Evolutionary conservation across 495 filamentous ascomycete species (phyloP).

Genomic region (Poronia punctata): DNA sequence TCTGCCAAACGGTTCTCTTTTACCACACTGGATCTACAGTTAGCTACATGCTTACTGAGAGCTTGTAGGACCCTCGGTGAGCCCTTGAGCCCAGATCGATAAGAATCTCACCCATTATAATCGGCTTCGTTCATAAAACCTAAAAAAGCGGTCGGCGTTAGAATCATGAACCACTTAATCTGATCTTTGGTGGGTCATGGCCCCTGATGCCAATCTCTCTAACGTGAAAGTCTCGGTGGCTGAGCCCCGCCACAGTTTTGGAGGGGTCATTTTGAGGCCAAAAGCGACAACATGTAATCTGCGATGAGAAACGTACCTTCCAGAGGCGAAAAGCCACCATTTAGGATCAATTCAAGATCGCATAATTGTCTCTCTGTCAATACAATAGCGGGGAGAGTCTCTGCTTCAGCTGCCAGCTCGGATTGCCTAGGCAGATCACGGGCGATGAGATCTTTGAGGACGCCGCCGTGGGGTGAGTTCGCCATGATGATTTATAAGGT

Average conservation of each 20-base stretch:
- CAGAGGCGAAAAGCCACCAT: slow-evolving; percentile 91
- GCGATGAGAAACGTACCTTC: slow-evolving; percentile 62
- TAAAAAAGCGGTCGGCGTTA: slow-evolving; percentile 29
- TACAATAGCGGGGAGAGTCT: slow-evolving; percentile 74
- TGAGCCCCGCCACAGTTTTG: slow-evolving; percentile 11
- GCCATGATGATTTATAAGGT: slow-evolving; percentile 43
- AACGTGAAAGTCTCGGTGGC: too few species aligned
- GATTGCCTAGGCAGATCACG: slow-evolving; percentile 74
- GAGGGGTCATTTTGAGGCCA: background rate
- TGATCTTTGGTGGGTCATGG: background rate
- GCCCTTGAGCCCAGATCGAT: background rate
- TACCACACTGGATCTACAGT: slow-evolving; percentile 60
- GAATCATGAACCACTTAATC: background rate
- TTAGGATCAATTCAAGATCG: slow-evolving; percentile 93
- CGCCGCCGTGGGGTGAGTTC: slow-evolving; percentile 86
- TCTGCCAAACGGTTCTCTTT: slow-evolving; percentile 75
- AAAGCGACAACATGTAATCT: slow-evolving; percentile 4
- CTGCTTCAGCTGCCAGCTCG: slow-evolving; percentile 75
- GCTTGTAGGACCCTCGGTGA: background rate
- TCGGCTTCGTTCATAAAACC: slow-evolving; percentile 97
- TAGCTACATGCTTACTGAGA: slow-evolving; percentile 7
- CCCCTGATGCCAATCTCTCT: slow-evolving; percentile 6
- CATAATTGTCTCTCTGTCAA: slow-evolving; percentile 92
- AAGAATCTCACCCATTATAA: slow-evolving; percentile 70
- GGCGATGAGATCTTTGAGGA: slow-evolving; percentile 93